Percentiles rank a stretch among this genome's conserved stretches.
Evolutionary conservation across 2,329 filamentous ascomycete genomes (phyloP).

Genomic region (Anthostomella pinea): DNA sequence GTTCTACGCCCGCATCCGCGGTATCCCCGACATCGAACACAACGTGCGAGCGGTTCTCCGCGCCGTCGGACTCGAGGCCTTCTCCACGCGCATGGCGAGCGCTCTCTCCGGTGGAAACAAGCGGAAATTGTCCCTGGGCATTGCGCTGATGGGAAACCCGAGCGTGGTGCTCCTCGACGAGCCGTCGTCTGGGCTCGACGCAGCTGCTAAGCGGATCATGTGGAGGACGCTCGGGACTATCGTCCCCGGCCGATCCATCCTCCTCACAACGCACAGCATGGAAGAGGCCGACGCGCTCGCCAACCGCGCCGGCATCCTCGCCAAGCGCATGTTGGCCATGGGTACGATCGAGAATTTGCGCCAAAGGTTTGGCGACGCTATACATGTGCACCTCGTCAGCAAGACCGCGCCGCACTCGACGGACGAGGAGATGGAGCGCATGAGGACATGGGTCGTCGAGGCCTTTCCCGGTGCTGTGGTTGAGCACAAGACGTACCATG

Average conservation of each 20-base stretch:
- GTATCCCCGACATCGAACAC: conserved; percentile 69
- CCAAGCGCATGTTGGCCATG: conserved; percentile 78
- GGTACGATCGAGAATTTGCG: conserved; percentile 73
- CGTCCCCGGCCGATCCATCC: conserved; percentile 72
- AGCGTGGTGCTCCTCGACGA: conserved; percentile 86
- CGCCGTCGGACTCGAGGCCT: conserved; percentile 74
- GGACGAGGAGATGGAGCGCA: conserved; percentile 62
- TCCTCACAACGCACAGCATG: conserved; percentile 93
- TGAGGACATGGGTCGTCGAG: conserved; percentile 63
- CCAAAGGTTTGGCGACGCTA: conserved; percentile 70
- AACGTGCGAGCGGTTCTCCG: conserved; percentile 77
- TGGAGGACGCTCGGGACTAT: conserved; percentile 80
- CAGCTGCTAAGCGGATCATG: conserved; percentile 87
- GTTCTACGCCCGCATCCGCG: conserved; percentile 84
- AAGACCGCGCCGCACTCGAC: conserved; percentile 70
- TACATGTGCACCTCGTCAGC: conserved; percentile 80
- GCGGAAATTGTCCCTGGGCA: conserved; percentile 84
- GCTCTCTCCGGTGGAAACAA: conserved; percentile 89
- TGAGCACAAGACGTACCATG: conserved; percentile 75
- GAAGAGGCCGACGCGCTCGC: conserved; percentile 91
- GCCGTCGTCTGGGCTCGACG: conserved; percentile 84
- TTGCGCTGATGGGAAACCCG: conserved; percentile 90
- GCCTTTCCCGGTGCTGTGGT: conserved; percentile 64
- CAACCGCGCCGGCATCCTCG: conserved; percentile 80
- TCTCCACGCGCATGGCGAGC: conserved; percentile 70